Evolutionary conservation across 352 stramenopile species (phyloP).

Genomic region (Elongisporangium prolatum): DNA sequence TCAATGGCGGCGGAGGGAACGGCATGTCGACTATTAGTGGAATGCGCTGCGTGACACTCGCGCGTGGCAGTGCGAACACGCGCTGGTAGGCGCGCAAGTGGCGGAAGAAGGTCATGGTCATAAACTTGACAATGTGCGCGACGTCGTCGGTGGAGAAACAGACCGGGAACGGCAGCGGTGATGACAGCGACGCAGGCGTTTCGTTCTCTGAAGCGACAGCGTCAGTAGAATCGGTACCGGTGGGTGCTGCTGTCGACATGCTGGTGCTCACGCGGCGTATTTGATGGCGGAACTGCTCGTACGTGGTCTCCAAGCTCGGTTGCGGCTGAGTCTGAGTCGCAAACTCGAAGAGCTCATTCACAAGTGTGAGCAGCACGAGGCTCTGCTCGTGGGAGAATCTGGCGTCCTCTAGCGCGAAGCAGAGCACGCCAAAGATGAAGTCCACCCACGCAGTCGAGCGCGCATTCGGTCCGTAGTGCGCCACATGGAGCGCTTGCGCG

Average conservation of each 20-base stretch:
- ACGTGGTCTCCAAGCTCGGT: conserved; percentile 27
- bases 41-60: conserved; percentile 22
- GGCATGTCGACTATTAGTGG: conserved; percentile 45
- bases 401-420: conserved; percentile 53
- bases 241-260: not conserved
- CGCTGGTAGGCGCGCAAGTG: conserved; percentile 60
- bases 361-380: conserved; percentile 39
- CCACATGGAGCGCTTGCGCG: conserved; percentile 32
- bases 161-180: not conserved
- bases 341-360: conserved; percentile 48
- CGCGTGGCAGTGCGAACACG: conserved; percentile 28
- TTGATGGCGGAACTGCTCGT: conserved; percentile 30
- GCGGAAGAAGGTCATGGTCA: conserved; percentile 65
- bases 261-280: conserved; percentile 15
- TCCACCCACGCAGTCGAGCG: conserved; percentile 48
- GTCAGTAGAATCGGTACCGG: not conserved
- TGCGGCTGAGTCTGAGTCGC: conserved; percentile 24
- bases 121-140: conserved; percentile 53
- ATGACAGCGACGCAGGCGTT: not conserved
- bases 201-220: not conserved
- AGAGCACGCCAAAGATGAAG: conserved; percentile 60
- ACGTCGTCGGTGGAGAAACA: conserved; percentile 38
- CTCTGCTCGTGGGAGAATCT: conserved; percentile 26
- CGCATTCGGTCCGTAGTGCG: conserved; percentile 47
- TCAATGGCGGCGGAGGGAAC: conserved; percentile 30